Evolutionary conservation across 202 grass and related monocot genomes (phyloP), one percentile per base, ranked within the genome.

Genomic region (Panicum virgatum): DNA sequence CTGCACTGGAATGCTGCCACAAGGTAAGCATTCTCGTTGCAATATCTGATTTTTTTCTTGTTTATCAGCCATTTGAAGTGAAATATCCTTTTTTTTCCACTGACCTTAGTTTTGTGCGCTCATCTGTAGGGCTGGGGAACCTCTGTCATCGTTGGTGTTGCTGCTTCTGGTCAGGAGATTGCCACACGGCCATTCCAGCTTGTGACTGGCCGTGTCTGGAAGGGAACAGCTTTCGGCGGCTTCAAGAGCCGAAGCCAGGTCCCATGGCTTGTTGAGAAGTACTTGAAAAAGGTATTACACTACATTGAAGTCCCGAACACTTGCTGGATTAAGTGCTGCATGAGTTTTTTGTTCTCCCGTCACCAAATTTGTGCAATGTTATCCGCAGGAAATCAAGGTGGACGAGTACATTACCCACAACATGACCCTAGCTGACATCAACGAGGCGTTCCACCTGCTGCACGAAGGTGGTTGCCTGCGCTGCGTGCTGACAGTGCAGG

Each of bases 381-480:
- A 22, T 80, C 75, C 1, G 30, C 89, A 99, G 92, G 96, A 99
- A 87, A 96, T 99, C 80, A 99, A 99, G 87, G 92, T 99, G 68
- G 96, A 99, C n/a, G 96, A 99, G 69, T 99, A 99, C 80, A 88
- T 99, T 30, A 99, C 96, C n/a, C 96, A 99, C 80, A 99, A 0
- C 60, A 86, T 96, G 92, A 94, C 74, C 40, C 87, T 99, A 6
- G 16, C 14, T 0, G 83, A 93, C 5, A 96, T 99, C 56, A 96
- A 99, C 71, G 59, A 94, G 39, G 92, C 92, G 1, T 99, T 99
- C 7, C 78, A 99, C 73, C 92, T 99, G 73, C 83, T 99, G 61
- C 92, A 99, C 7, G 92, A 96, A 70, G 90, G 96, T 46, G 92
- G 80, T 9, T 99, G 96, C 63, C 91, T 99, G 37, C 96, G 96